Evolutionary conservation across 176 grass and related monocot species (phyloP), one percentile per base, ranked within the genome.

Genomic region (Thinopyrum elongatum): DNA sequence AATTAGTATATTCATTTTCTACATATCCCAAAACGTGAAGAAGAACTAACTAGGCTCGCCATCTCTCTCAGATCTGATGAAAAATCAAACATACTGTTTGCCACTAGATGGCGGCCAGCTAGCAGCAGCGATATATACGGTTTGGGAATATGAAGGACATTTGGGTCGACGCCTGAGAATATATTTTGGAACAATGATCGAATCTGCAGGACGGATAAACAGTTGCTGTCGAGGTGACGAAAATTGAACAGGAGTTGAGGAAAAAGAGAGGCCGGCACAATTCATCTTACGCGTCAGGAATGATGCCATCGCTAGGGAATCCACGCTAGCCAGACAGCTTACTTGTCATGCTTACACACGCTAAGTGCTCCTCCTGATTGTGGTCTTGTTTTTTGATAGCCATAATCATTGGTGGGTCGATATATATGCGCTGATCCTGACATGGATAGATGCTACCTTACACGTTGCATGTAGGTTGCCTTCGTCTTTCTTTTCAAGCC

Each of bases 391-490:
- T 27, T 28, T 34, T 49, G 62, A 15, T 87, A 63, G 49, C 74
- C 13, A 26, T 47, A 70, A 78, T 83, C 35, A 78, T 83, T 78
- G 64, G 80, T 83, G 70, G 64, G 73, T 62, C 7, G 64, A 46
- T 38, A 42, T 31, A 34, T 15, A 33, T 72, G 22, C 61, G 35
- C 47, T 76, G 73, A 76, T 31, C 26, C 27, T 76, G 44, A 41
- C 23, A 39, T 17, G 16, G 8, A 16, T 57, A 66, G 59, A 82
- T 76, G 17, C 47, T 26, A 58, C n/a, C 73, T 21, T 72, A 79
- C 87, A 84, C 87, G 82, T 80, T 80, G 76, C 87, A 84, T 65
- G 29, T 31, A 44, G 68, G 38, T 8, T 44, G 22, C 42, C 3
- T 55, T 17, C 23, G 30, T 41, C 55, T 57, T 46, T 75, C 29